A percentile compares a stretch with the other conserved stretches of the same genome.
phyloP scores from a whole-genome alignment of 2,329 filamentous ascomycete genomes.

The Xylaria sp. region DNA sequence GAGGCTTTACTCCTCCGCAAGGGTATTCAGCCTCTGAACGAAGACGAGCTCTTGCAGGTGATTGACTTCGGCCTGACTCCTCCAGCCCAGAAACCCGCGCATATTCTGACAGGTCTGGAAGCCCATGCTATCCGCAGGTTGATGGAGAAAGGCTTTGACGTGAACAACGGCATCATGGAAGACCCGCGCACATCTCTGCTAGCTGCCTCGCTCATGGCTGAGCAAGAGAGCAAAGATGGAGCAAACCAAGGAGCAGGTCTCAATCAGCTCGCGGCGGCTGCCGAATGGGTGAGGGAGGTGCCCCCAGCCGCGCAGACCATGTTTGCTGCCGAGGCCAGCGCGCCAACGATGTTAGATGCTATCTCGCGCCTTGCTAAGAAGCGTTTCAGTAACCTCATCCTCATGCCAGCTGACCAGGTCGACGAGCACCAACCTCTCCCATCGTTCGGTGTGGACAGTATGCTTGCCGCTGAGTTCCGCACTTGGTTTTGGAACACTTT shows the following conservation, averaged over 20 bases:
- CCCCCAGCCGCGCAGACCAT: neutral
- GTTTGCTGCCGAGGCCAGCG: constrained; percentile 6
- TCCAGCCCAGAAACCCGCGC: neutral
- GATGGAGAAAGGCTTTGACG: constrained; percentile 17
- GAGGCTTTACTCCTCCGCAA: constrained; percentile 37
- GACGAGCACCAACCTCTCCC: constrained; percentile 38
- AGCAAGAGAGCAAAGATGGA: constrained; percentile 17
- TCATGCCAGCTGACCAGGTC: constrained; percentile 33
- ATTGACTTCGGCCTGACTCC: constrained; percentile 38
- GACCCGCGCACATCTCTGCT: constrained; percentile 5
- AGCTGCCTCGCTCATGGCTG: constrained; percentile 1
- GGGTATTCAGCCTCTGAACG: constrained; percentile 42
- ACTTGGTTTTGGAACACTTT: constrained; percentile 39
- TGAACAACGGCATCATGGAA: neutral
- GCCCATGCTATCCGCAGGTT: neutral
- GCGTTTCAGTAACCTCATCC: constrained; percentile 35
- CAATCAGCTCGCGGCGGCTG: neutral
- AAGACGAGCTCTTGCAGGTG: constrained; percentile 44
- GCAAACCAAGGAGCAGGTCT: constrained; percentile 9
- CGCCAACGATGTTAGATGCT: constrained; percentile 16
- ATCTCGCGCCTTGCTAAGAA: constrained; percentile 24
- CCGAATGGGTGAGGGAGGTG: constrained; percentile 3
- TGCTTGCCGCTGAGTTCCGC: constrained; percentile 14
- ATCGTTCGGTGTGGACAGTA: constrained; percentile 31
- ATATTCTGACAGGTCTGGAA: constrained; percentile 8